A percentile compares a stretch with the other conserved stretches of the same genome.
These are phyloP conservation scores for cucumber (Cucumis sativus) DNA, from an alignment of 306 rosid genomes.

Conservation along the genomic window DNA sequence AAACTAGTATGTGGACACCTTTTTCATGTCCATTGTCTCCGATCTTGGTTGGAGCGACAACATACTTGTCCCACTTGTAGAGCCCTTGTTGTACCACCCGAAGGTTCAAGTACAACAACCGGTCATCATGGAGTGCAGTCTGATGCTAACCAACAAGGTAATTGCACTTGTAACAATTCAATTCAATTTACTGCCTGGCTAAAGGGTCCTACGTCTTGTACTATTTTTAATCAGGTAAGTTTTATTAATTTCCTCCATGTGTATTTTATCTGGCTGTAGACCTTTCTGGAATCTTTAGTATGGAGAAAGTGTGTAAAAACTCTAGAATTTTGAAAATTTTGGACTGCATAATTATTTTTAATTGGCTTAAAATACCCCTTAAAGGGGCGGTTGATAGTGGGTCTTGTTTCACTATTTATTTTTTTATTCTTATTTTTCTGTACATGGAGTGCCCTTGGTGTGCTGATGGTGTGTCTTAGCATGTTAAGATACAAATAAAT, in stretches of 20 bases:
- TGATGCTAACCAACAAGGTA: constrained; percentile 60
- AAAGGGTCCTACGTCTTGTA: neutral
- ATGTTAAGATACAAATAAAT: too few relatives aligned
- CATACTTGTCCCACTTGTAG: constrained; percentile 99
- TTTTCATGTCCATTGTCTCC: constrained; percentile 92
- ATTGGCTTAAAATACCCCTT: too few relatives aligned
- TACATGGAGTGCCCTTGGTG: too few relatives aligned
- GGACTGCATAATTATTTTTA: too few relatives aligned
- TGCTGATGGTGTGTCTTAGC: too few relatives aligned
- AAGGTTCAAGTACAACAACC: constrained; percentile 49
- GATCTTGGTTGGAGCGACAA: constrained; percentile 98
- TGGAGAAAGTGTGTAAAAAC: too few relatives aligned
- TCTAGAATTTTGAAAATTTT: too few relatives aligned
- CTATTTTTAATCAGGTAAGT: neutral
- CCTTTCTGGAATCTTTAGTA: neutral
- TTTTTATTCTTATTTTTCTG: too few relatives aligned
- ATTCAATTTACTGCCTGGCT: neutral
- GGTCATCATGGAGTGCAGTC: constrained; percentile 59
- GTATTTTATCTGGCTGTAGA: neutral
- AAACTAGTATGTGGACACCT: constrained; percentile 93
- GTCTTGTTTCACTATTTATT: too few relatives aligned
- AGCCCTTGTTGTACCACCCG: constrained; percentile 91
- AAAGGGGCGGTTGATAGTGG: too few relatives aligned
- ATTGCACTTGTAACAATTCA: neutral
- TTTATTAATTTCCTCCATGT: neutral